Conservation (phyloP, 148 eudicot species). For the Bassia scoparia region DNA sequence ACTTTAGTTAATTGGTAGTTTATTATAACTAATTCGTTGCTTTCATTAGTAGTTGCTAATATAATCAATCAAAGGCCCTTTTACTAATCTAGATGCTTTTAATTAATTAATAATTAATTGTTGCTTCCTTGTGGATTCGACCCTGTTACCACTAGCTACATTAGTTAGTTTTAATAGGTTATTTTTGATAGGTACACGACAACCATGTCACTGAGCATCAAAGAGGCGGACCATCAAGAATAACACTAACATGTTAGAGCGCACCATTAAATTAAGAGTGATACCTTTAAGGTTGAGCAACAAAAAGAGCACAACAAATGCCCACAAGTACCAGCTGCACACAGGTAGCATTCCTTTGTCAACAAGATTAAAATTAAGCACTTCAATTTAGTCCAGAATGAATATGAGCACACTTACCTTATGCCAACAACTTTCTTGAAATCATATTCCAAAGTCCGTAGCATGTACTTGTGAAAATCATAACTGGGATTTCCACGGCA, state of each 20-base stretch:
- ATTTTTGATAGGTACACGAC: no score
- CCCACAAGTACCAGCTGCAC: slow-evolving; percentile 95
- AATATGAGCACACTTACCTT: slow-evolving; percentile 41
- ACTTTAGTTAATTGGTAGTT: no score
- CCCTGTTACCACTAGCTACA: no score
- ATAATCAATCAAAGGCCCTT: no score
- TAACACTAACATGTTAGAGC: neutral
- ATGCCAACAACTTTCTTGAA: slow-evolving; percentile 85
- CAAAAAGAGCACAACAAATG: slow-evolving; percentile 84
- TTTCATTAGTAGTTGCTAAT: no score
- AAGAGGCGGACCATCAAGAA: neutral
- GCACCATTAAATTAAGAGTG: neutral
- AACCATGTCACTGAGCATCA: no score
- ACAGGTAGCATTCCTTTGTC: slow-evolving; percentile 18
- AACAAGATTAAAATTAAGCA: neutral
- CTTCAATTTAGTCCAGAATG: neutral
- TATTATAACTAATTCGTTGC: no score
- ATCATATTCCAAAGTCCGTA: slow-evolving; percentile 73
- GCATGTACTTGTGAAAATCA: slow-evolving; percentile 73
- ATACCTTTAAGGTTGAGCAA: slow-evolving; percentile 72
- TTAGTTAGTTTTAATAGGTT: no score
- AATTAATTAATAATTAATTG: no score
- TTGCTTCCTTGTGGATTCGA: no score
- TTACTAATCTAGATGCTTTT: no score
- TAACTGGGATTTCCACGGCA: slow-evolving; percentile 45